Percentiles rank a stretch among this genome's conserved stretches.
Evolutionary conservation across 805 yeast species (phyloP).

Genomic region (Saturnispora halmiae): DNA sequence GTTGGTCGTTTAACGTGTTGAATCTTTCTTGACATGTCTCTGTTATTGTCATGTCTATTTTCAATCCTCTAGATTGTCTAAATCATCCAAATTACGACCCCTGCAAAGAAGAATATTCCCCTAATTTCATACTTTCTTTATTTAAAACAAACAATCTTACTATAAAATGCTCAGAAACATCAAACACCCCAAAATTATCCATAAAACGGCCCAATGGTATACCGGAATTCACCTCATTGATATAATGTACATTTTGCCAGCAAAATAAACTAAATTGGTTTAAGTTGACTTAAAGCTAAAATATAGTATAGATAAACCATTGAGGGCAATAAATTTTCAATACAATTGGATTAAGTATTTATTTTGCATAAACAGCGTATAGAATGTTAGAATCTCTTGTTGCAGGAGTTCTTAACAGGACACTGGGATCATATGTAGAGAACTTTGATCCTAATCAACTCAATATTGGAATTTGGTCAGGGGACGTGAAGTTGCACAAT

Average conservation of each 20-base stretch:
- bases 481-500: constrained; percentile 81
- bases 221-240: too few relatives aligned
- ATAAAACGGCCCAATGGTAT: too few relatives aligned
- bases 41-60: constrained; percentile 1
- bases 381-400: constrained; percentile 63
- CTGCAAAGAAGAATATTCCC: too few relatives aligned
- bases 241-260: too few relatives aligned
- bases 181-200: too few relatives aligned
- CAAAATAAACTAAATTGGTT: too few relatives aligned
- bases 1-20: constrained; percentile 31
- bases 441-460: constrained; percentile 92
- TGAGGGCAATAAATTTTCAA: too few relatives aligned
- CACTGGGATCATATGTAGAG: constrained; percentile 72
- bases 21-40: constrained; percentile 5
- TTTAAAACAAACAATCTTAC: neutral
- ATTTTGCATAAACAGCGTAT: too few relatives aligned
- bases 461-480: constrained; percentile 95
- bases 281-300: too few relatives aligned
- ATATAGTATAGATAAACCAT: too few relatives aligned
- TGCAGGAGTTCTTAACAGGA: constrained; percentile 51
- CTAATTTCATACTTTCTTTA: too few relatives aligned
- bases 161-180: neutral
- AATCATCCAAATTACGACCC: neutral
- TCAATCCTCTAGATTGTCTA: neutral
- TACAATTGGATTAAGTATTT: too few relatives aligned